Evolutionary conservation across 2,329 filamentous ascomycete genomes (phyloP).

Genomic region (Penicillium paneum): DNA sequence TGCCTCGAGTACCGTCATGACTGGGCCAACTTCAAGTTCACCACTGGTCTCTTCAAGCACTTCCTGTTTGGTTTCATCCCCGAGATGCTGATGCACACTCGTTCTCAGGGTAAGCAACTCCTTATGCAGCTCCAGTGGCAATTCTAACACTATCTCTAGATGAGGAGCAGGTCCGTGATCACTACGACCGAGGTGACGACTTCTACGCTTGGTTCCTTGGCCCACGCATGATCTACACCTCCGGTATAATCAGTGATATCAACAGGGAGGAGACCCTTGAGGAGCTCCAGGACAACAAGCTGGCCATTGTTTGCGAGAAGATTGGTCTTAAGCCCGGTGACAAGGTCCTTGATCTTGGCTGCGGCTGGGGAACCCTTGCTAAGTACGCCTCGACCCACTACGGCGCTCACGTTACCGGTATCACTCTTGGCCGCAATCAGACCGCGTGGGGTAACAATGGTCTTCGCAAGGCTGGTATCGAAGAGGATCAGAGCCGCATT

Average conservation of each 20-base stretch:
- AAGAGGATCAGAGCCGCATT: constrained; percentile 85
- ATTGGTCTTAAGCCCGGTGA: constrained; percentile 79
- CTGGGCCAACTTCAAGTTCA: constrained; percentile 94
- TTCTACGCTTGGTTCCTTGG: constrained; percentile 99
- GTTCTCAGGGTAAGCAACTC: constrained; percentile 69
- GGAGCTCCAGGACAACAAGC: constrained; percentile 96
- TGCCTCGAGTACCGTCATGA: constrained; percentile 92
- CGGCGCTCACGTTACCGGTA: constrained; percentile 77
- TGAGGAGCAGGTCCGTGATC: constrained; percentile 94
- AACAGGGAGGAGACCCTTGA: constrained; percentile 86
- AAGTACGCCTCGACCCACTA: constrained; percentile 92
- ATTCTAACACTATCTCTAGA: constrained; percentile 51
- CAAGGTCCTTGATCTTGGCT: constrained; percentile 87
- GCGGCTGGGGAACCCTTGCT: constrained; percentile 94
- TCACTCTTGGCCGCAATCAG: constrained; percentile 94
- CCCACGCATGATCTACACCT: constrained; percentile 98
- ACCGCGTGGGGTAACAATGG: constrained; percentile 94
- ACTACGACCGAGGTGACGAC: constrained; percentile 97
- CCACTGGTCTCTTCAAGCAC: constrained; percentile 77
- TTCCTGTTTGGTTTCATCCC: constrained; percentile 85
- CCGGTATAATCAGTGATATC: constrained; percentile 85
- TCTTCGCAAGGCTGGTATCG: constrained; percentile 74
- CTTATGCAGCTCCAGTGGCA: neutral
- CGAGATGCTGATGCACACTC: constrained; percentile 88
- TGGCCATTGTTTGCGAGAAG: constrained; percentile 93